Base-by-base conservation (phyloP, 1,139 yeast species). In the Kodamaea suecica region DNA sequence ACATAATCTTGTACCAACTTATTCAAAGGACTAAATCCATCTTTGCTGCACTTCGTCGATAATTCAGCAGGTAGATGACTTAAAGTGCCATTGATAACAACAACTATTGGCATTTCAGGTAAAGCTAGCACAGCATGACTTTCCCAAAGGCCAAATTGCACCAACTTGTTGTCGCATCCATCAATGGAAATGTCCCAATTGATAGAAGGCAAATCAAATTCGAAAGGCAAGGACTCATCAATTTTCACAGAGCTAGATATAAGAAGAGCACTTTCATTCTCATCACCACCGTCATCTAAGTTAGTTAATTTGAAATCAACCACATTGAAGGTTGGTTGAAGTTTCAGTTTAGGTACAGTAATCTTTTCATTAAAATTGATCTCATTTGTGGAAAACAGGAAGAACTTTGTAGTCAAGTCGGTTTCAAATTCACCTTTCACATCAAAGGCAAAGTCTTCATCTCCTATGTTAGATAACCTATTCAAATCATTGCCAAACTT, bases 101-200 rank as follows among this genome's bases (percentile, higher is more conserved):
- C 40, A 2, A 21, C 27, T 10, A 52, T 43, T 1, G 49, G 49
- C 2, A 27, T 4, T 10, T 47, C 35, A 0, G 63, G 61, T 5
- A 30, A 28, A 9, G 61, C 36, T 1, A 20, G 13, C 14, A 57
- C 34, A 1, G 46, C 36, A 4, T 34, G 38, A 17, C 57, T 52
- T 17, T 31, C 27, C 63, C 65, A 59, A 2, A 38, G 23, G 1
- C 68, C 68, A 5, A 62, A 39, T 14, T 42, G 42, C 5, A 50
- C 42, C 13, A 51, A 46, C n/a, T n/a, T n/a, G 2, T 47, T 29
- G 9, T 48, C 35, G 43, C 69, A 63, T 38, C 54, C 61, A 19
- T 48, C 45, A 4, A 64, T 34, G 10, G 50, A 43, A 3, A 63
- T 31, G 32, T 55, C 53, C 67, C 67, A 61, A 27, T 50, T 46